Base-by-base conservation (phyloP, 1,284 basidiomycete species). In the Dichomitus squalens region DNA sequence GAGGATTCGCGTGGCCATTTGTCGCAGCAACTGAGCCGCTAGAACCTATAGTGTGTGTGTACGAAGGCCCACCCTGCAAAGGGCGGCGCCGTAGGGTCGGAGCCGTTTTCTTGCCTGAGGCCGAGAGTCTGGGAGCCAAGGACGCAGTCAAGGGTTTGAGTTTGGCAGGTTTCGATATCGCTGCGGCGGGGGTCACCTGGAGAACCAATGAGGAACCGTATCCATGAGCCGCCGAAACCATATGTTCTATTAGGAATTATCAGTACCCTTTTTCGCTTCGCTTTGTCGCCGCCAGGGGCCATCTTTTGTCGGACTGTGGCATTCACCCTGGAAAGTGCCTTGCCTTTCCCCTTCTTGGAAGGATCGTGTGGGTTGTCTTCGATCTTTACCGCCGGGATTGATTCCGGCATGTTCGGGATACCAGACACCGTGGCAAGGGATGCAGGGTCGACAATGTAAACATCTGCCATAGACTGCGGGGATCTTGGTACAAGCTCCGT, bases 81-180 rank as follows among this genome's bases (percentile, higher is more conserved):
- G 55, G 57, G 9, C 57, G 51, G 16, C 59, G 57, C 33, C 53
- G 57, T 35, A 49, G 38, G n/a, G 57, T 53, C 34, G 48, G 49
- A n/a, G 52, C 48, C 16, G 59, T 25, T 41, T 57, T 59, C 52
- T 48, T 63, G 40, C 53, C 52, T 23, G 50, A 47, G 16, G 49
- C 54, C 2, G 63, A 60, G 33, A 59, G 23, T 47, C 58, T 60
- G 12, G 59, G 59, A 18, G 60, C 57, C 36, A 60, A 52, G 38
- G 59, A 55, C 47, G 55, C 49, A 40, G 60, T 52, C 48, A 56
- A 52, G 3, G 61, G 49, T 53, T 60, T 64, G 34, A 61, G 59
- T 59, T 64, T 68, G 35, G 58, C 62, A 44, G 58, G 48, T 21
- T 66, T 66, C 36, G 54, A 52, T 44, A 60, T 59, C 35, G 51